These are phyloP conservation scores for Cardiosporidium cionae DNA, from an alignment of 169 alveolate genomes.

Conservation along the genomic window DNA sequence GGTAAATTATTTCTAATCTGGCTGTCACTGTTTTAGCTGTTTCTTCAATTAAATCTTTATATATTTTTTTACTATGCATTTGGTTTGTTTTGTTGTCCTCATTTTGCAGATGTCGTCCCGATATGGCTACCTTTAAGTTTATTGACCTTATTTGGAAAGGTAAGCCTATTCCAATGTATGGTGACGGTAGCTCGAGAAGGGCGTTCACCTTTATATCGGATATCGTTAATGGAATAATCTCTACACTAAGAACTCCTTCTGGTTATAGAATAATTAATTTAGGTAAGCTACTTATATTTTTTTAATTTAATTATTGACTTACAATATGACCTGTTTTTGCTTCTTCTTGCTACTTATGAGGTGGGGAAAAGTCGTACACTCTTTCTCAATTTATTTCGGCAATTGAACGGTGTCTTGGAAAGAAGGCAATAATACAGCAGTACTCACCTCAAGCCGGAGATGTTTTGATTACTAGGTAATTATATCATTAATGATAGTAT, in stretches of 20 bases:
- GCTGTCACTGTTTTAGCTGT: too few species aligned
- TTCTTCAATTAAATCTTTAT: too few species aligned
- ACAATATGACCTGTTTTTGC: not conserved
- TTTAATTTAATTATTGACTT: not conserved
- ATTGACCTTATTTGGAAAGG: slow-evolving; percentile 2
- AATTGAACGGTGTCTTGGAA: slow-evolving; percentile 13
- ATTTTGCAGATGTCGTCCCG: slow-evolving; percentile 17
- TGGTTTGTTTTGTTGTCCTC: not conserved
- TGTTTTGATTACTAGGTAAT: not conserved
- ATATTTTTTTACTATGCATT: not conserved
- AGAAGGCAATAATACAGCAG: slow-evolving; percentile 7
- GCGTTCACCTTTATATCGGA: slow-evolving; percentile 21
- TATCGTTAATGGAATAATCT: slow-evolving; percentile 12
- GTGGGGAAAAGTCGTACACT: slow-evolving; percentile 19
- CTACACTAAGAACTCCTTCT: not conserved
- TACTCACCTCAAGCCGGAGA: slow-evolving; percentile 14
- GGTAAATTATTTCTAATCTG: too few species aligned
- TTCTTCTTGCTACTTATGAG: not conserved
- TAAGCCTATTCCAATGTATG: slow-evolving; percentile 5
- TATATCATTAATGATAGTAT: too few species aligned
- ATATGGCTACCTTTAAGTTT: slow-evolving; percentile 28
- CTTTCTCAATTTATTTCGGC: slow-evolving; percentile 14
- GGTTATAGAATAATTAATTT: not conserved
- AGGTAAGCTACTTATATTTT: slow-evolving; percentile 1
- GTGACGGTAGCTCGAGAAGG: slow-evolving; percentile 15